Evolutionary conservation across 495 filamentous ascomycete species (phyloP).

Genomic region (Annulohypoxylon moriforme): DNA sequence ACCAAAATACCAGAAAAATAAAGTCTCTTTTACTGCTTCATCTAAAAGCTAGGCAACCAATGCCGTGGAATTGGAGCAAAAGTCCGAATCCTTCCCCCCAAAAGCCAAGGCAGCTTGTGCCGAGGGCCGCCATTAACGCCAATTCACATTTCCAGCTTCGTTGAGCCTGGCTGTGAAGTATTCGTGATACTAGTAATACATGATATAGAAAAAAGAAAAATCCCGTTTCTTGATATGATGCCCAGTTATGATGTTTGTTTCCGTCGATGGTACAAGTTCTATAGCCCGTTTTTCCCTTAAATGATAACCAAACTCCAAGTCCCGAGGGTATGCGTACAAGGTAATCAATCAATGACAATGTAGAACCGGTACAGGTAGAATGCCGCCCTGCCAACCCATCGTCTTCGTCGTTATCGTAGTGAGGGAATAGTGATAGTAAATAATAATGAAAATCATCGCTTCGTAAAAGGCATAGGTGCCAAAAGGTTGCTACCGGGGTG

Average conservation of each 20-base stretch:
- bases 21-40: conserved; percentile 19
- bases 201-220: conserved; percentile 27
- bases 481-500: conserved; percentile 48
- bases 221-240: conserved; percentile 21
- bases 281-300: conserved; percentile 34
- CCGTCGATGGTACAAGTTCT: conserved; percentile 32
- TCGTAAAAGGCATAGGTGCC: conserved; percentile 54
- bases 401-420: conserved; percentile 35
- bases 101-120: conserved; percentile 10
- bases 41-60: conserved; percentile 20
- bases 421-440: not conserved
- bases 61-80: conserved; percentile 11
- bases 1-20: conserved; percentile 11
- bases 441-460: conserved; percentile 40
- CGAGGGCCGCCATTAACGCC: not conserved
- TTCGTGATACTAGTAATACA: conserved; percentile 34
- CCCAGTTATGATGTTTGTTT: conserved; percentile 15
- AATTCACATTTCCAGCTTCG: conserved; percentile 5
- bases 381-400: conserved; percentile 16
- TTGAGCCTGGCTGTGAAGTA: conserved; percentile 3
- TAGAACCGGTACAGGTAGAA: conserved; percentile 22
- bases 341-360: conserved; percentile 15
- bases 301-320: conserved; percentile 24
- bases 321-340: conserved; percentile 37
- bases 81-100: conserved; percentile 20